phyloP scores from a whole-genome alignment of 225 moss, liverwort and hornwort genomes.

The Ulota crispa region DNA sequence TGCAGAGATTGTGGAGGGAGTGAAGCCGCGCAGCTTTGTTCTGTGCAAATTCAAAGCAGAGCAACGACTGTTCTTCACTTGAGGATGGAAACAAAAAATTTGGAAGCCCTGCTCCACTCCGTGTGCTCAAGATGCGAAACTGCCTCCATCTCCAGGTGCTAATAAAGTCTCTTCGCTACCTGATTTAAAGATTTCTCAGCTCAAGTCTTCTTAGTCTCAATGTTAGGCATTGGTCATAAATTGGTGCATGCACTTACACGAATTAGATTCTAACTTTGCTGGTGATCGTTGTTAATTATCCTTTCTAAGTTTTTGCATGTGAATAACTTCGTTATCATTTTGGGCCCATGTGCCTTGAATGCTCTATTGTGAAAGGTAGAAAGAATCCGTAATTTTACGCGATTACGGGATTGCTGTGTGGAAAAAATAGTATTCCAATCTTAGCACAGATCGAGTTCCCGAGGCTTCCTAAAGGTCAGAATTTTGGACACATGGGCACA shows the following conservation, averaged over 20 bases:
- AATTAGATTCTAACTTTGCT: background rate
- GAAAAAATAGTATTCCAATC: background rate
- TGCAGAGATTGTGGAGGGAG: slow-evolving; percentile 24
- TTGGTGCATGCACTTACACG: background rate
- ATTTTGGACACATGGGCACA: background rate
- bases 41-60: slow-evolving; percentile 19
- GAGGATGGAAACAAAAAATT: background rate
- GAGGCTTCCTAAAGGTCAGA: background rate
- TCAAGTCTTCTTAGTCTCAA: no score
- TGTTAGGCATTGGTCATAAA: background rate
- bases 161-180: background rate
- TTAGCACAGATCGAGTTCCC: no score
- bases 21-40: slow-evolving; percentile 35
- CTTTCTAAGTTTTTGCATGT: background rate
- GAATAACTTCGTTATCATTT: background rate
- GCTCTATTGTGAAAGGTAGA: background rate
- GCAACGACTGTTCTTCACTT: slow-evolving; percentile 37
- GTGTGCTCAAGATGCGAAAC: background rate
- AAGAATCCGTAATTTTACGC: no score
- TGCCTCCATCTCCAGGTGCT: background rate
- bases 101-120: background rate
- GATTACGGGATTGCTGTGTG: background rate
- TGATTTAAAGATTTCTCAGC: no score
- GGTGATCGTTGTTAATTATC: background rate
- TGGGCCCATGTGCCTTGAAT: background rate